Evolutionary conservation across 2,329 filamentous ascomycete species (phyloP), one percentile per base, ranked within the genome.

Genomic region (Dactylellina haptotyla): DNA sequence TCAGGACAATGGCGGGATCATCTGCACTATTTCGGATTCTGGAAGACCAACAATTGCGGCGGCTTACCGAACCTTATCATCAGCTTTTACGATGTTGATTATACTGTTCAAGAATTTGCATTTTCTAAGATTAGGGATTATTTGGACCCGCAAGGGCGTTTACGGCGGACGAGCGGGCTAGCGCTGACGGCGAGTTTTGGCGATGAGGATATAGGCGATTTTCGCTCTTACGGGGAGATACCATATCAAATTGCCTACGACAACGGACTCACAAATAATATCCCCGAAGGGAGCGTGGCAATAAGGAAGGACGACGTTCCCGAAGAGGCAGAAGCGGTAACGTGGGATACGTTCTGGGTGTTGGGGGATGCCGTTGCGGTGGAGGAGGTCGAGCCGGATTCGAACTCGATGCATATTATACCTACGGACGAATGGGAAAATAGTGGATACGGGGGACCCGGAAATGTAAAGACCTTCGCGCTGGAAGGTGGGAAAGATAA

Each of bases 41-140:
- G 62, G 62, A 65, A 57, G 39, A 25, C 57, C 1, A 28, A n/a
- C 3, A n/a, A 57, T 1, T 65, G 62, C 28, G 3, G 50, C 1
- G 62, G 62, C 2, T 34, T 65, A 30, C 62, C 62, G 8, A 57
- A 28, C 34, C 16, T 65, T 5, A 48, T 65, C 8, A 26, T 65
- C n/a, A 50, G 41, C 16, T 65, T 65, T 46, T 65, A 65, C 32
- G 9, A 25, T 9, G 23, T n/a, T 4, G 48, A 50, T 3, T 57
- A 65, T 26, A 65, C 62, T 20, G 8, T 34, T 25, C 50, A 54
- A 18, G 18, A 12, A 20, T 54, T 39, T 37, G 3, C 12, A 5
- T 37, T 54, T 18, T 10, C 8, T 4, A 54, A 39, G n/a, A 25
- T 54, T 3, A 1, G 6, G 16, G 28, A 54, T 23, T 54, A 25